Evolutionary conservation across 441 rosid genomes (phyloP).

Genomic region (Viola pubescens): DNA sequence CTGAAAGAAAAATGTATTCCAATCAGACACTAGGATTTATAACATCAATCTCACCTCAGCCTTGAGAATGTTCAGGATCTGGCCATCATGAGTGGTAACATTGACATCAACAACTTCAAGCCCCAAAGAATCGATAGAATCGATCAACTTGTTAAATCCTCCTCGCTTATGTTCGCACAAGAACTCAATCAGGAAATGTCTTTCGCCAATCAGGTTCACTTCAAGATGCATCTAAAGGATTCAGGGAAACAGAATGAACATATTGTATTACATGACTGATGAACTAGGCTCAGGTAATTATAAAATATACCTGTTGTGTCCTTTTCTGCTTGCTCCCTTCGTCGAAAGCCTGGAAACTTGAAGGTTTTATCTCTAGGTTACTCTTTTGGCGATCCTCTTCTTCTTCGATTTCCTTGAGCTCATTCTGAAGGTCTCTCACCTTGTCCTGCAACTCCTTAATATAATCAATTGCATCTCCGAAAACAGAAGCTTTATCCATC

Average conservation of each 20-base stretch:
- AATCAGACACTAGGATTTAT: no score
- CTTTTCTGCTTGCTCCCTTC: conserved; percentile 18
- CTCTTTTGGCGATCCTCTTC: conserved; percentile 28
- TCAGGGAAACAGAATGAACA: background rate
- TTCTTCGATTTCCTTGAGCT: conserved; percentile 42
- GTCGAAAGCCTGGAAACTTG: conserved; percentile 10
- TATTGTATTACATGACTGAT: no score
- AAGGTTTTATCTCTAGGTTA: conserved; percentile 9
- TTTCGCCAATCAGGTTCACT: conserved; percentile 44
- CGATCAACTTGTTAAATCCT: conserved; percentile 57
- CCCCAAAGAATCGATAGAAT: conserved; percentile 41
- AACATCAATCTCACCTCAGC: conserved; percentile 44
- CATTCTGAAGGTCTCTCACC: conserved; percentile 45
- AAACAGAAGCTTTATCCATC: conserved; percentile 66
- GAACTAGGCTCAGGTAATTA: conserved; percentile 3
- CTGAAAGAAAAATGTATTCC: background rate
- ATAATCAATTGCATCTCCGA: conserved; percentile 67
- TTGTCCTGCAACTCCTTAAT: conserved; percentile 41
- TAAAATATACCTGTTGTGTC: conserved; percentile 31
- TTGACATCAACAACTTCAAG: conserved; percentile 61
- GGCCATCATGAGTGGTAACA: conserved; percentile 46
- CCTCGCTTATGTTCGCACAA: conserved; percentile 33
- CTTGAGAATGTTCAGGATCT: conserved; percentile 43
- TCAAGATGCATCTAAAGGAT: conserved; percentile 41
- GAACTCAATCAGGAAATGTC: conserved; percentile 46